These are phyloP conservation scores for Trifolium pratense DNA, from an alignment of 306 rosid genomes.

Conservation along the genomic window DNA sequence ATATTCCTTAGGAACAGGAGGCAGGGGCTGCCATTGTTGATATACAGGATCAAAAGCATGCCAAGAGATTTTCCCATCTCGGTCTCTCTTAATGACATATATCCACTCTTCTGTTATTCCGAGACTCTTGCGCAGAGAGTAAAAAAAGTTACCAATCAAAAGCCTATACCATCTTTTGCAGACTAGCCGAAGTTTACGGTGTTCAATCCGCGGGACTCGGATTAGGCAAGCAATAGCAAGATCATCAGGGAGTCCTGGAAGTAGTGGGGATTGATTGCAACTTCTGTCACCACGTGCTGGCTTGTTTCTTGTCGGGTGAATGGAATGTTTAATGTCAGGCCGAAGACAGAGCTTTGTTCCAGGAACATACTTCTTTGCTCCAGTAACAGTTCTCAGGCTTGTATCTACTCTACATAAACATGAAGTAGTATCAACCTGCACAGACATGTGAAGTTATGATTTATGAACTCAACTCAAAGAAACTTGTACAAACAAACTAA, in stretches of 20 bases:
- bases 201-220: conserved; percentile 81
- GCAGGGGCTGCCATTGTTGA: conserved; percentile 91
- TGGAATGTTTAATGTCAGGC: conserved; percentile 83
- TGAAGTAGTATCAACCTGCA: conserved; percentile 89
- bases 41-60: conserved; percentile 87
- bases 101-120: conserved; percentile 87
- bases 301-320: conserved; percentile 83
- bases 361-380: conserved; percentile 80
- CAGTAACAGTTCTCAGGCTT: conserved; percentile 79
- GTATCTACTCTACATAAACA: conserved; percentile 88
- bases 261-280: conserved; percentile 79
- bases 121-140: conserved; percentile 75
- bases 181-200: conserved; percentile 76
- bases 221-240: conserved; percentile 88
- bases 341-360: conserved; percentile 87
- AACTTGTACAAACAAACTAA: background rate
- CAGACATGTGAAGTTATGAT: conserved; percentile 29
- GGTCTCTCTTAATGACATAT: conserved; percentile 78
- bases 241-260: conserved; percentile 92
- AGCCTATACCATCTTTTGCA: conserved; percentile 91
- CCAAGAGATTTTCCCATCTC: conserved; percentile 88
- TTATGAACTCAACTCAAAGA: conserved; percentile 27
- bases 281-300: conserved; percentile 75
- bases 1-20: conserved; percentile 87
- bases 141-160: conserved; percentile 81